A percentile compares a stretch with the other conserved stretches of the same genome.
Conservation (phyloP, 129 eudicot species). For the Chrysanthemum lavandulifolium region DNA sequence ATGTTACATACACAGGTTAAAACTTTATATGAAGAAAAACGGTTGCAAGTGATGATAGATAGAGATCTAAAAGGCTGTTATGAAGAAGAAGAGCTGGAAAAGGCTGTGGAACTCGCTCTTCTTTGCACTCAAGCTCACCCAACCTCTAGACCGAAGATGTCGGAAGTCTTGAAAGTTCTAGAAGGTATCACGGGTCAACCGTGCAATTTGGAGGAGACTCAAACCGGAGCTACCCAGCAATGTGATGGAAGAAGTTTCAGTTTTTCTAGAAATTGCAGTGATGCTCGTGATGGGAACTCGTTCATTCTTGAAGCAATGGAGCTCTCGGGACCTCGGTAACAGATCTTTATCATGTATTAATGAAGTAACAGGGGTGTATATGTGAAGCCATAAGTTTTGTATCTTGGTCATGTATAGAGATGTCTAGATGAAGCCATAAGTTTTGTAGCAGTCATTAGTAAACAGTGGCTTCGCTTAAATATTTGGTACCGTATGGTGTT, state of each 20-base stretch:
- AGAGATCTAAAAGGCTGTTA: slow-evolving; percentile 67
- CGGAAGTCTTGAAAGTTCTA: slow-evolving; percentile 68
- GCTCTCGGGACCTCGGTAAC: slow-evolving; percentile 84
- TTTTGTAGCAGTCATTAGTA: slow-evolving; percentile 15
- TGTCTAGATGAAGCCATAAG: slow-evolving; percentile 25
- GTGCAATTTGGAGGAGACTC: slow-evolving; percentile 42
- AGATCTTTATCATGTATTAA: background rate
- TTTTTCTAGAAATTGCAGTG: slow-evolving; percentile 51
- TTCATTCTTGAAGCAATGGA: slow-evolving; percentile 78
- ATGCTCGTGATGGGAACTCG: slow-evolving; percentile 56
- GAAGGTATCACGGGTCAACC: slow-evolving; percentile 60
- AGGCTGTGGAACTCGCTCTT: slow-evolving; percentile 67
- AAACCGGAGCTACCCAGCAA: slow-evolving; percentile 36
- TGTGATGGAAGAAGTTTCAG: slow-evolving; percentile 43
- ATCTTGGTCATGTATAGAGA: slow-evolving; percentile 17
- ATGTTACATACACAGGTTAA: slow-evolving; percentile 47
- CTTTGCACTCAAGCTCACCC: slow-evolving; percentile 68
- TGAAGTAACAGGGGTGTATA: slow-evolving; percentile 9
- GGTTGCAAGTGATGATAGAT: slow-evolving; percentile 68
- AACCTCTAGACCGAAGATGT: slow-evolving; percentile 71
- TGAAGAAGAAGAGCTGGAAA: slow-evolving; percentile 53
- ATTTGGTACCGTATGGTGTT: slow-evolving; percentile 9
- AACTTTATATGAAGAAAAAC: slow-evolving; percentile 63
- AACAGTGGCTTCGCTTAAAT: slow-evolving; percentile 16
- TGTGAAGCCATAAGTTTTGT: slow-evolving; percentile 20